Evolutionary conservation across 441 rosid genomes (phyloP).

Genomic region (Corymbia calophylla): DNA sequence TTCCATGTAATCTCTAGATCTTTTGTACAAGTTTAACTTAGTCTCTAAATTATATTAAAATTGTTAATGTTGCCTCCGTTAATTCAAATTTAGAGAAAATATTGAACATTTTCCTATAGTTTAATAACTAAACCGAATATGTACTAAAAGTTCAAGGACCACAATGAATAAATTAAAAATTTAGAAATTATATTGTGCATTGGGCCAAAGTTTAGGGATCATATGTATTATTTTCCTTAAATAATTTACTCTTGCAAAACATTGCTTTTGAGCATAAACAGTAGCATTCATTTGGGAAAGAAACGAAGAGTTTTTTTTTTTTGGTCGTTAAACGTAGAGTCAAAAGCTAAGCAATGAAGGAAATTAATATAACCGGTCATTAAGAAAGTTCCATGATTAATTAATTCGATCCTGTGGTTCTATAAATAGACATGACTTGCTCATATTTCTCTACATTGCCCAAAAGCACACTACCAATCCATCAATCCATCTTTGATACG

Average conservation of each 20-base stretch:
- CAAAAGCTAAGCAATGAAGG: not conserved
- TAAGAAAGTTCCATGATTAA: not conserved
- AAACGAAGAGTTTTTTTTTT: not conserved
- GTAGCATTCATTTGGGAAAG: not conserved
- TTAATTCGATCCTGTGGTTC: not conserved
- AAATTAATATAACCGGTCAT: not conserved
- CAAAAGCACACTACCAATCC: not conserved
- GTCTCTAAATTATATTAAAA: not conserved
- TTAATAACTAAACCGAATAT: not conserved
- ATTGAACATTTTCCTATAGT: not conserved
- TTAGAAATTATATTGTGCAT: accelerated
- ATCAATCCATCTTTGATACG: not conserved
- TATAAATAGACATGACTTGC: not conserved
- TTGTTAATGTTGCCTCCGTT: not conserved
- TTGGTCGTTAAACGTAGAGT: not conserved
- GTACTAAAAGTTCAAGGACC: accelerated
- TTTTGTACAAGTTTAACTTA: not conserved
- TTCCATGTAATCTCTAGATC: too few relatives aligned
- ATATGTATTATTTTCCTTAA: not conserved
- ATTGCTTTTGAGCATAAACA: not conserved
- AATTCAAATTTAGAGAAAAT: accelerated
- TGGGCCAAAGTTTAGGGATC: not conserved
- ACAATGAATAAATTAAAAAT: not conserved
- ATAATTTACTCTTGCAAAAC: not conserved
- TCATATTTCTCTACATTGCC: not conserved